Base-by-base conservation (phyloP, 2,329 filamentous ascomycete species). In the Scytalidium lignicola region DNA sequence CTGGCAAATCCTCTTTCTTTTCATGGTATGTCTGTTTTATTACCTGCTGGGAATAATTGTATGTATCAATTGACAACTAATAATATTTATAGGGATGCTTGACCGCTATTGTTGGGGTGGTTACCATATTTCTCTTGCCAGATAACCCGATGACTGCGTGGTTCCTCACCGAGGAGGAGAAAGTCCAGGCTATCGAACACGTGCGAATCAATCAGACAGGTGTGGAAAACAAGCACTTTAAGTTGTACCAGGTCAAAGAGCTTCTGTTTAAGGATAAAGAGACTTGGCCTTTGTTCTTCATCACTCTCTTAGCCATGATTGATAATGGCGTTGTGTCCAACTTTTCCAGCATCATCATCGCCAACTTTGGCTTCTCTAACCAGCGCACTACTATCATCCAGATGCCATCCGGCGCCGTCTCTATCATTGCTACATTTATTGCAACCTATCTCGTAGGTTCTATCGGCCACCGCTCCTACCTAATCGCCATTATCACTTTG, bases 391-490 rank as follows among this genome's bases (percentile, higher is more conserved):
- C 66, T 0, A 55, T 68, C 6, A 52, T 69, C 19, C 85, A 82
- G 58, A 85, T 85, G 50, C 82, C 82, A 0, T 84, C 84, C 51
- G 82, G 82, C 2, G 82, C 68, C 0, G 59, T 89, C 19, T 84
- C 79, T 57, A 74, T 83, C 50, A 65, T 86, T 44, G 73, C 74
- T 43, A 87, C 88, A 47, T 72, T 85, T 0, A 58, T 79, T 0
- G 81, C 79, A 4, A 40, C 21, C 17, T 46, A 39, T 22, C 15
- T 37, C 5, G 15, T 37, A 37, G 32, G 32, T 13, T n/a, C 15
- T 37, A 28, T 28, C 15, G 32, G 15, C n/a, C 32, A 43, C n/a
- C 39, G 41, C 18, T 26, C 7, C 8, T 21, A 20, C 19, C 19
- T 43, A 18, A 26, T 26, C 5, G 9, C 19, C 9, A 21, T 13